These are phyloP conservation scores for Pseudopyricularia cyperi DNA, from an alignment of 2,329 filamentous ascomycete genomes.

Conservation along the genomic window DNA sequence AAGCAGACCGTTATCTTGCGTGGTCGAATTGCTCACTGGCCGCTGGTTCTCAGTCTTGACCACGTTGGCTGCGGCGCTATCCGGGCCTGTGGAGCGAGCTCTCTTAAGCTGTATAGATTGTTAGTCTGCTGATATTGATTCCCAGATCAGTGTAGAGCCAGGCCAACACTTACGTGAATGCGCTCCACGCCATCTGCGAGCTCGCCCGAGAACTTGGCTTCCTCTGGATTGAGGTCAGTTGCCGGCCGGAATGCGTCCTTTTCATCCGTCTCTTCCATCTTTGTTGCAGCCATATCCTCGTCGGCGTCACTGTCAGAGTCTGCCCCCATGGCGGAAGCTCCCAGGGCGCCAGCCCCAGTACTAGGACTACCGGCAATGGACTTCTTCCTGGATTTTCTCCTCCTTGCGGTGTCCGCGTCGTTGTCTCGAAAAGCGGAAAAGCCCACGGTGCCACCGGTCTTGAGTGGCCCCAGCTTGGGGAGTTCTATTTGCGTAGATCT, in stretches of 20 bases:
- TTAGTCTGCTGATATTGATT: constrained; percentile 10
- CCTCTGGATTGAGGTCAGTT: constrained; percentile 52
- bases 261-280: constrained; percentile 52
- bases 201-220: constrained; percentile 59
- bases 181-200: constrained; percentile 70
- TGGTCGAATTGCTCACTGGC: not conserved
- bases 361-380: constrained; percentile 38
- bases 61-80: constrained; percentile 26
- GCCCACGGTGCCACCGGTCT: constrained; percentile 75
- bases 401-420: constrained; percentile 38
- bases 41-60: constrained; percentile 3
- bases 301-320: constrained; percentile 61
- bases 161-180: constrained; percentile 52
- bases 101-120: constrained; percentile 54
- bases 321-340: constrained; percentile 41
- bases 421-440: constrained; percentile 79
- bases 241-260: constrained; percentile 37
- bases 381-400: constrained; percentile 49
- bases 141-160: not conserved
- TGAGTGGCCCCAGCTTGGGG: constrained; percentile 69
- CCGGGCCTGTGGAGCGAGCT: constrained; percentile 61
- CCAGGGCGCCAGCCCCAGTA: constrained; percentile 3
- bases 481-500: constrained; percentile 78
- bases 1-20: constrained; percentile 7
- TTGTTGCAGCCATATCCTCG: constrained; percentile 51